These are phyloP conservation scores for Mortierella sp. DNA, from an alignment of 371 early-diverging fungal genomes.

Conservation along the genomic window DNA sequence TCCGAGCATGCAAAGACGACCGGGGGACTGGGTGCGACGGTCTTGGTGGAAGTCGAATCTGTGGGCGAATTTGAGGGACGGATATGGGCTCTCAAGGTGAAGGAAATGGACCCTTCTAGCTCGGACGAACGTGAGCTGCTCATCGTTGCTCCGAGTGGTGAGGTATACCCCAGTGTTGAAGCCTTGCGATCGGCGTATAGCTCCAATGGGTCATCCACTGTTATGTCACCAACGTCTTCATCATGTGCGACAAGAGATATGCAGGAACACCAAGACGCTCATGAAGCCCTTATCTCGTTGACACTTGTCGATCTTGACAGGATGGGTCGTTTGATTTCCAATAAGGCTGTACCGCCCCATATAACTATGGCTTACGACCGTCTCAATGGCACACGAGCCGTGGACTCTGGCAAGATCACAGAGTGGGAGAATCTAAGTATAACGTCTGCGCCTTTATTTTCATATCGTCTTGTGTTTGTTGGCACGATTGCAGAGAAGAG, in stretches of 20 bases:
- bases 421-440: constrained; percentile 19
- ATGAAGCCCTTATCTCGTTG: neutral
- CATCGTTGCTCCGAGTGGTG: constrained; percentile 34
- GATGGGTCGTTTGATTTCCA: constrained; percentile 23
- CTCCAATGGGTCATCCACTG: neutral
- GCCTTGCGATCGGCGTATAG: constrained; percentile 12
- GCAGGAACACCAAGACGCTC: neutral
- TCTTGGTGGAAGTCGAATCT: constrained; percentile 37
- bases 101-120: constrained; percentile 21
- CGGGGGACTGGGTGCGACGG: constrained; percentile 41
- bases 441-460: neutral
- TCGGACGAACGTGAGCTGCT: constrained; percentile 5
- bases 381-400: constrained; percentile 28
- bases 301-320: constrained; percentile 15
- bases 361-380: constrained; percentile 49
- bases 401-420: constrained; percentile 26
- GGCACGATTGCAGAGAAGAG: constrained; percentile 42
- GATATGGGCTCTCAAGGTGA: constrained; percentile 48
- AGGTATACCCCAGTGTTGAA: constrained; percentile 19
- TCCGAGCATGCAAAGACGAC: constrained; percentile 14
- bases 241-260: neutral
- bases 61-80: constrained; percentile 25
- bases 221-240: neutral
- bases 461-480: constrained; percentile 27
- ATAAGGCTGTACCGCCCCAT: constrained; percentile 6